Conservation (phyloP, 1,284 basidiomycete genomes). For the Psilocybe mexicana region DNA sequence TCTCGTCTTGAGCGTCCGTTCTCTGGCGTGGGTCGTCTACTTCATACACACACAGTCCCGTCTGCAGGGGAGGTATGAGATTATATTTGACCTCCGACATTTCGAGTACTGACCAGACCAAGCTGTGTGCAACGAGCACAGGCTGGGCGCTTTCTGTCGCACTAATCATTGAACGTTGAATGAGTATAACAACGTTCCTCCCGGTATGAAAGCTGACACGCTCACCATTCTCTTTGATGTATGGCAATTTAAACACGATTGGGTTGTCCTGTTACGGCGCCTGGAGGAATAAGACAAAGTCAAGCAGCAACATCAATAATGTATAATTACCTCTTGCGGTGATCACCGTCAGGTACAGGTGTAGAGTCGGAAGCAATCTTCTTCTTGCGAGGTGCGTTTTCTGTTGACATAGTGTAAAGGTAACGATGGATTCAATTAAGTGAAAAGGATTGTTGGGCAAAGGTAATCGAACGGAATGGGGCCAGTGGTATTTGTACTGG, state of each 20-base stretch:
- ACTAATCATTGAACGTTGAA: slow-evolving; percentile 40
- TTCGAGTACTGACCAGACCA: slow-evolving; percentile 50
- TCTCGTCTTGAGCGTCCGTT: slow-evolving; percentile 58
- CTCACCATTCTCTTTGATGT: slow-evolving; percentile 82
- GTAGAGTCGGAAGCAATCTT: slow-evolving; percentile 28
- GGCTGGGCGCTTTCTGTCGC: slow-evolving; percentile 67
- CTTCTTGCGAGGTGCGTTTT: slow-evolving; percentile 29
- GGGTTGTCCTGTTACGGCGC: slow-evolving; percentile 45
- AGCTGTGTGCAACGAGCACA: slow-evolving; percentile 75
- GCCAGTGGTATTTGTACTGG: slow-evolving; percentile 31
- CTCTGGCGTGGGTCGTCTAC: slow-evolving; percentile 73
- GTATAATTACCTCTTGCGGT: slow-evolving; percentile 39
- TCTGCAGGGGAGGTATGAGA: slow-evolving; percentile 40
- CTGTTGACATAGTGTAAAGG: slow-evolving; percentile 28
- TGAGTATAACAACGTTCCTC: not conserved
- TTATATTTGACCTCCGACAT: not conserved
- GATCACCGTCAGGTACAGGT: slow-evolving; percentile 36
- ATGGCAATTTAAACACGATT: slow-evolving; percentile 49
- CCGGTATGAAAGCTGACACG: slow-evolving; percentile 8
- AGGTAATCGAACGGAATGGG: slow-evolving; percentile 8
- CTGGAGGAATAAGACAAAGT: slow-evolving; percentile 22
- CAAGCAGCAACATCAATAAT: slow-evolving; percentile 1
- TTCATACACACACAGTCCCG: slow-evolving; percentile 82
- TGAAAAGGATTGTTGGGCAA: slow-evolving; percentile 2
- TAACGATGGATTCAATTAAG: not conserved